Percentiles rank a stretch among this genome's conserved stretches.
phyloP scores from a whole-genome alignment of 75 land plant species.

The Isoetes taiwanensis region DNA sequence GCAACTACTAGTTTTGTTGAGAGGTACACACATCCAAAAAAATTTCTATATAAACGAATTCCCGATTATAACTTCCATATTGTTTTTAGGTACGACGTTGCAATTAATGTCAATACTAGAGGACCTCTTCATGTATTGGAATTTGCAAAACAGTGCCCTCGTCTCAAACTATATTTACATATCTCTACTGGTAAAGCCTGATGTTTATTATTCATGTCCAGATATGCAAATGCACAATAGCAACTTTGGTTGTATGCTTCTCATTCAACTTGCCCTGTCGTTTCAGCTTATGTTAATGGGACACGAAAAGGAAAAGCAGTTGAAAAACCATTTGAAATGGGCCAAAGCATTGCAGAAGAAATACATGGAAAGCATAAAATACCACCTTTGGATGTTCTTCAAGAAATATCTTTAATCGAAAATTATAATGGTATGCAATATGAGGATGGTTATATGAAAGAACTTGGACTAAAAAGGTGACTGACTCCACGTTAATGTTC shows the following conservation, averaged over 20 bases:
- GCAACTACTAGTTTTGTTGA: conserved; percentile 93
- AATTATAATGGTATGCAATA: not conserved
- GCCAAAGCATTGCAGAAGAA: conserved; percentile 61
- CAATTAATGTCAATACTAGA: conserved; percentile 68
- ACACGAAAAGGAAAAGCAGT: conserved; percentile 43
- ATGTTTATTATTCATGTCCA: not conserved
- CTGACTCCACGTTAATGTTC: no score
- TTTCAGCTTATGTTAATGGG: conserved; percentile 86
- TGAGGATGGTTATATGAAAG: conserved; percentile 33
- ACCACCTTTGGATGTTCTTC: conserved; percentile 10
- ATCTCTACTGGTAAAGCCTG: conserved; percentile 76
- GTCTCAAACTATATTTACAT: conserved; percentile 67
- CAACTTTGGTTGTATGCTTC: not conserved
- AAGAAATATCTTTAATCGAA: not conserved
- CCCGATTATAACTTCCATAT: not conserved
- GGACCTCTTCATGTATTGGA: conserved; percentile 52
- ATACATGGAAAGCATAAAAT: conserved; percentile 14
- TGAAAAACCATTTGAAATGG: conserved; percentile 59
- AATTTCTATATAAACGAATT: not conserved
- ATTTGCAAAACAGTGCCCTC: conserved; percentile 49
- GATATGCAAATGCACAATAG: not conserved
- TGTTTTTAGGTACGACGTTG: conserved; percentile 56
- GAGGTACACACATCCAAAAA: conserved; percentile 29
- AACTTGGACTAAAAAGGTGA: conserved; percentile 64
- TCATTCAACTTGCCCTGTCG: not conserved